Conservation (phyloP, 1,284 basidiomycete genomes). For the Ceratorhiza oryzae-sativae region DNA sequence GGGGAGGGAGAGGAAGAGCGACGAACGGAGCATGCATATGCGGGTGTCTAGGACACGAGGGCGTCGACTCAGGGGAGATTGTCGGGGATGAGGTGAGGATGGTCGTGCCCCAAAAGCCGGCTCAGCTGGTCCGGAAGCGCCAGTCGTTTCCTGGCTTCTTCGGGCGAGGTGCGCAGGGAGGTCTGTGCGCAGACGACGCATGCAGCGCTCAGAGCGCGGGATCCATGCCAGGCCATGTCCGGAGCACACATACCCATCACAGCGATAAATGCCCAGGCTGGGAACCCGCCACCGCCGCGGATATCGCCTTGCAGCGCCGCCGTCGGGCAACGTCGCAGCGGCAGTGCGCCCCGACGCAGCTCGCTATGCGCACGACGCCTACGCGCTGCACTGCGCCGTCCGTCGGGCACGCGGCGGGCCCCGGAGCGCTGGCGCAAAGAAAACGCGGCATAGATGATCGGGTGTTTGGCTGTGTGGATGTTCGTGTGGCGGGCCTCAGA, state of each 20-base stretch:
- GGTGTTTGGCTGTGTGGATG: conserved; percentile 10
- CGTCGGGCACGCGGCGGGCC: background rate
- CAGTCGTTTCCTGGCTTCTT: conserved; percentile 22
- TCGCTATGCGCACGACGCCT: too few species aligned
- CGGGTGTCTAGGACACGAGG: conserved; percentile 9
- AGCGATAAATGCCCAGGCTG: conserved; percentile 17
- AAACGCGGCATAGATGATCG: background rate
- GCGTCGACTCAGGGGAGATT: conserved; percentile 22
- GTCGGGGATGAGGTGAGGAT: conserved; percentile 23
- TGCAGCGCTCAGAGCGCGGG: background rate
- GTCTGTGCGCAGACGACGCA: conserved; percentile 33
- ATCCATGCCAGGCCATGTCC: background rate
- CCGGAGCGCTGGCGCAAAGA: background rate
- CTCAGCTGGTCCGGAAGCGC: conserved; percentile 24
- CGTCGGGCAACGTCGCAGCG: background rate
- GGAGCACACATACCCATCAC: background rate
- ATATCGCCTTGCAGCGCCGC: background rate
- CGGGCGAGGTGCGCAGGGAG: conserved; percentile 32
- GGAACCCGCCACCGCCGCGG: background rate
- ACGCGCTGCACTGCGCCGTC: background rate
- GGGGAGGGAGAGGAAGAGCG: background rate
- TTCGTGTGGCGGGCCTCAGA: conserved; percentile 1
- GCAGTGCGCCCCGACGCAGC: too few species aligned
- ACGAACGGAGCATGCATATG: background rate
- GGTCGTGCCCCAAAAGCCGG: conserved; percentile 23